Evolutionary conservation across 2,329 filamentous ascomycete species (phyloP), one percentile per base, ranked within the genome.

Genomic region (Fusarium pseudograminearum): DNA sequence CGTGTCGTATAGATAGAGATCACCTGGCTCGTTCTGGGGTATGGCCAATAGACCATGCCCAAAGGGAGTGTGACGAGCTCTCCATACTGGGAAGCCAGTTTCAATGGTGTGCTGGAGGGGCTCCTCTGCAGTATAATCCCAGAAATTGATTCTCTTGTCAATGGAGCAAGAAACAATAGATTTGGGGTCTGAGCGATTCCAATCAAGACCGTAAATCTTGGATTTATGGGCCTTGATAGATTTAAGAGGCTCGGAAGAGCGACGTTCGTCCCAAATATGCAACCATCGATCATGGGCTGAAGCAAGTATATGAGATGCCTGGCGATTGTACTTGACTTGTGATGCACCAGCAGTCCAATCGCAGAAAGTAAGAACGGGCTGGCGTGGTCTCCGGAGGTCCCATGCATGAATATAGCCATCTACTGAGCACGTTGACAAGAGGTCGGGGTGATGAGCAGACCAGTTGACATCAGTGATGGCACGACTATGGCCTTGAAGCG

Each of bases 381-480:
- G 88, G 42, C 86, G 85, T 1, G 93, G 90, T 52, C 87, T 86
- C 36, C 94, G 88, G 46, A 98, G 82, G 80, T 98, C 94, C 93
- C 95, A 98, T 74, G 90, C 93, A 78, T 97, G 93, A 11, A 98
- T 92, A 75, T 94, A 97, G 52, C 94, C 96, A 79, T 98, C 94
- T 31, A 98, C 93, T 5, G 93, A 92, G 78, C 94, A 98, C 1
- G 95, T 97, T 12, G 94, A 93, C 18, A 98, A 87, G 44, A 94
- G 84, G 76, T 98, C 94, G 0, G 94, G 93, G 76, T 98, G 92
- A 73, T 97, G 93, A 7, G 94, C 94, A 0, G 93, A 97, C 79
- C 97, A 98, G 78, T 98, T 98, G 79, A 98, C 94, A 77, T 98
- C 94, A 10, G 94, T 98, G 72, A 98, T 98, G 67, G 94, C 94